Percentiles rank a stretch among this genome's conserved stretches.
phyloP scores from a whole-genome alignment of 164 flowering plant species.

The Magnolia sinica region DNA sequence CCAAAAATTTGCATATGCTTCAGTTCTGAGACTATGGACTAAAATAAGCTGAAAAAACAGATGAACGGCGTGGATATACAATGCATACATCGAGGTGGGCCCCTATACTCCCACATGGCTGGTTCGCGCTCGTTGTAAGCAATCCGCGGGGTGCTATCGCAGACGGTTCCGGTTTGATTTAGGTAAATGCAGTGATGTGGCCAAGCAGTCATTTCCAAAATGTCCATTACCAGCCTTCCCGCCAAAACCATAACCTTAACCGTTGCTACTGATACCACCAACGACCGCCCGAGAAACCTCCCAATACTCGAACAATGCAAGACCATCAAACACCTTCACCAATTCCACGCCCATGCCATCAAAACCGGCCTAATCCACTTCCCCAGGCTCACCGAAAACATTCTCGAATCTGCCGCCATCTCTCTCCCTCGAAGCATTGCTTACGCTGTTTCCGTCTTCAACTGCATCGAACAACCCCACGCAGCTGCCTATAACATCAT shows the following conservation, averaged over 20 bases:
- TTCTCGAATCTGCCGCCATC: slow-evolving; percentile 47
- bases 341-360: slow-evolving; percentile 47
- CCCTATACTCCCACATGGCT: too few relatives aligned
- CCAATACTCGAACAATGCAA: slow-evolving; percentile 44
- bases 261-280: not conserved
- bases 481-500: slow-evolving; percentile 38
- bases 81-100: too few relatives aligned
- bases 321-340: slow-evolving; percentile 33
- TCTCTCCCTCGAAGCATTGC: slow-evolving; percentile 31
- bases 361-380: slow-evolving; percentile 36
- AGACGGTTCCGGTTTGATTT: too few relatives aligned
- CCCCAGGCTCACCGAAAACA: slow-evolving; percentile 29
- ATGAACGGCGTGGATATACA: too few relatives aligned
- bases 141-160: too few relatives aligned
- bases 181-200: too few relatives aligned
- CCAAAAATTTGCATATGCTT: too few relatives aligned
- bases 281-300: slow-evolving; percentile 24
- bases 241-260: not conserved
- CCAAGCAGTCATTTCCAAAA: too few relatives aligned
- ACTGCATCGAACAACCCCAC: slow-evolving; percentile 27
- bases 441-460: slow-evolving; percentile 40
- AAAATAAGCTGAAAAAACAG: too few relatives aligned
- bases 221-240: not conserved
- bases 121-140: too few relatives aligned
- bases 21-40: too few relatives aligned